Base-by-base conservation (phyloP, 495 filamentous ascomycete genomes). In the Neurospora sp. region DNA sequence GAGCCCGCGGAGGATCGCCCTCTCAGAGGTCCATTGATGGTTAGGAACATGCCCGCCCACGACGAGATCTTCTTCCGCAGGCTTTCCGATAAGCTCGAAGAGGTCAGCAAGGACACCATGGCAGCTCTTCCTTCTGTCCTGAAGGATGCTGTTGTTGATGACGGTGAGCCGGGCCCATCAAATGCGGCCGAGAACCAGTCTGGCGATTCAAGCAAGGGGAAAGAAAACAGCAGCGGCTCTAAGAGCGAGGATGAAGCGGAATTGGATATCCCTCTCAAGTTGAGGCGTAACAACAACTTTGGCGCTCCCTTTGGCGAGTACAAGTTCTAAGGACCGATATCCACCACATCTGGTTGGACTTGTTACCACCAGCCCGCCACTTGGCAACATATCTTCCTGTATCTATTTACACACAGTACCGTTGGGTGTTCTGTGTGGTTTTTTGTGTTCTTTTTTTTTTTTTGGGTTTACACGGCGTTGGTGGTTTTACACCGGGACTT, bases 231-330 rank as follows among this genome's bases (percentile, higher is more conserved):
- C 77, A 75, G 71, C 44, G 42, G 82, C 71, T 68, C 75, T 70
- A 73, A 53, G 72, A 75, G 74, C 69, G 79, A 80, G 40, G 81
- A 79, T 5, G 82, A 86, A n/a, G 83, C 84, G 69, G 79, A 79
- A 40, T 68, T 75, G 9, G 87, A 89, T 16, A 83, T 89, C 31
- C 86, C 87, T 44, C 79, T 90, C 46, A 89, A 86, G 78, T 81
- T 91, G 74, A 90, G 84, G 72, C 81, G 81, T 18, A 85, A 85
- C n/a, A 88, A 81, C 68, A 91, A 91, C 78, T 91, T 91, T 82
- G 89, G 89, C 22, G 77, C 79, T 6, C 81, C 81, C 6, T 79
- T 82, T 68, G 81, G 81, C 20, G 79, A 73, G 69, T 72, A 75
- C 20, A 76, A 74, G 22, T 78, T 66, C 27, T 66, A 14, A 66